Evolutionary conservation across 2,329 filamentous ascomycete species (phyloP).

Genomic region (Paecilomyces variotii): DNA sequence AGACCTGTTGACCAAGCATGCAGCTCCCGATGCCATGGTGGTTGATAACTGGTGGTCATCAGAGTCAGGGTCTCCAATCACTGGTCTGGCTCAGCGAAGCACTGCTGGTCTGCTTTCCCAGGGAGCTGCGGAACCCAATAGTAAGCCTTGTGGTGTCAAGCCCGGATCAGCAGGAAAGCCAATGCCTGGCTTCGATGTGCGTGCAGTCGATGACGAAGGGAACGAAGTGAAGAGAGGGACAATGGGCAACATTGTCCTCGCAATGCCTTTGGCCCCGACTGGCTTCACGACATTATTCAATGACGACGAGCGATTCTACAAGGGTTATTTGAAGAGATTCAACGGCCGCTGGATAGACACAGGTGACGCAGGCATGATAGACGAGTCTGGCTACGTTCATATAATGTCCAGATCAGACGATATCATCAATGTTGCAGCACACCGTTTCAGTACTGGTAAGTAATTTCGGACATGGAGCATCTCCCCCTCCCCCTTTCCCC

Average conservation of each 20-base stretch:
- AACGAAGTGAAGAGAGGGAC: slow-evolving; percentile 59
- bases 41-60: slow-evolving; percentile 71
- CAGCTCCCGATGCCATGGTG: slow-evolving; percentile 53
- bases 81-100: slow-evolving; percentile 57
- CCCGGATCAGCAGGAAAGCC: slow-evolving; percentile 84
- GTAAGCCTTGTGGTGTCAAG: slow-evolving; percentile 35
- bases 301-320: slow-evolving; percentile 79
- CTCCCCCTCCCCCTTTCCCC: background rate
- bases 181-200: slow-evolving; percentile 85
- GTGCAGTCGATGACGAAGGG: slow-evolving; percentile 73
- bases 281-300: slow-evolving; percentile 80
- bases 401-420: slow-evolving; percentile 66
- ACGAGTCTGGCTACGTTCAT: slow-evolving; percentile 59
- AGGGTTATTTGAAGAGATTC: slow-evolving; percentile 76
- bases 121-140: slow-evolving; percentile 36
- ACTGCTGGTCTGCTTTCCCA: slow-evolving; percentile 45
- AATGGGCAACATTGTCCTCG: slow-evolving; percentile 90
- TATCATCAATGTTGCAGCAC: slow-evolving; percentile 91
- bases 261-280: slow-evolving; percentile 72
- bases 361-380: slow-evolving; percentile 81
- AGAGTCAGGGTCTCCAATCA: slow-evolving; percentile 61
- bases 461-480: slow-evolving; percentile 2
- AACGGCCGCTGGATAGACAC: slow-evolving; percentile 79
- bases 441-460: slow-evolving; percentile 77
- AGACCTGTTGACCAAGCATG: slow-evolving; percentile 59